Evolutionary conservation across 176 grass and related monocot genomes (phyloP), one percentile per base, ranked within the genome.

Genomic region (Avena sativa): DNA sequence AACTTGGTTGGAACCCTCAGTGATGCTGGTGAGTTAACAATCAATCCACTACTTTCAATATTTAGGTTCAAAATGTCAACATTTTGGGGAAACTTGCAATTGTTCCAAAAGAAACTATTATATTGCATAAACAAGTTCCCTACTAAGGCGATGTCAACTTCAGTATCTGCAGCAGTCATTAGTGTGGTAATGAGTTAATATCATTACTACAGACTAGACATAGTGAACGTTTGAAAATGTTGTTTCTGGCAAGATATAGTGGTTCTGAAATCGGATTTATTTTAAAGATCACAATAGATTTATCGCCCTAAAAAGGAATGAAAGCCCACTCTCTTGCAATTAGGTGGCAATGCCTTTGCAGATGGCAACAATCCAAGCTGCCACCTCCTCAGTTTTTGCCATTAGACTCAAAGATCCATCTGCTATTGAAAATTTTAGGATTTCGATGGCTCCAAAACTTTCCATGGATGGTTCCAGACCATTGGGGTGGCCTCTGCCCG

Each of bases 1-100:
- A 86, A 98, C 93, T 68, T 98, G 95, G 95, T 20, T 85, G 43
- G 80, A 83, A 83, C 86, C 93, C 73, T 89, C 93, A 43, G 93
- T 67, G 53, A 89, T 95, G 89, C 72, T 98, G 93, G 95, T 95
- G 84, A 79, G 92, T 77, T 47, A 51, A 87, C 28, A 83, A 44
- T 84, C 30, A 58, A 51, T 59, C n/a, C 26, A 2, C 0, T 53
- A 8, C 11, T 32, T 19, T 48, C 26, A 16, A 49, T 9, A 76
- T 85, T 83, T 75, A 63, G 36, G 6, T 32, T 65, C 9, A 86
- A 17, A 2, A 36, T 67, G 16, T 34, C 8, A 67, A 64, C 61
- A 28, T 23, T 30, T 64, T 64, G 12, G 23, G 61, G 61, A 6
- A 64, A 64, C 61, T 30, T 64, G 60, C 60, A 63, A 23, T 23